Evolutionary conservation across 1,139 yeast genomes (phyloP).

Genomic region (Magnusiomyces fungicola): DNA sequence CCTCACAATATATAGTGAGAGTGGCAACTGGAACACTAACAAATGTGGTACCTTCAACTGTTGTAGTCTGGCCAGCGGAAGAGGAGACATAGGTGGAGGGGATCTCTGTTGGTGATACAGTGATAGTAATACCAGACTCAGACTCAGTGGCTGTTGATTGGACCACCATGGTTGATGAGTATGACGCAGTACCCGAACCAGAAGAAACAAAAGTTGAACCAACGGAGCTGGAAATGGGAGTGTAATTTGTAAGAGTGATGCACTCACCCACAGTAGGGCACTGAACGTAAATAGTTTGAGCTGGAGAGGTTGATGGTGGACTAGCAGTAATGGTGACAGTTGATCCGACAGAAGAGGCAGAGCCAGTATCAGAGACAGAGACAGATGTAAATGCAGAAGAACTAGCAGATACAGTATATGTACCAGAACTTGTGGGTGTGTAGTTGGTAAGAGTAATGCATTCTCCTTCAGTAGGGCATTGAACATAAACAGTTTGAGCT

Average conservation of each 20-base stretch:
- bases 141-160: too few relatives aligned
- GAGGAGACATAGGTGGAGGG: too few relatives aligned
- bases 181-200: background rate
- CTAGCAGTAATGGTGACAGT: too few relatives aligned
- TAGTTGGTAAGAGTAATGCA: background rate
- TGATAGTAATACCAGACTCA: background rate
- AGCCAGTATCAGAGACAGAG: background rate
- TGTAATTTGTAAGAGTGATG: background rate
- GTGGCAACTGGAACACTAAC: too few relatives aligned
- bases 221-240: too few relatives aligned
- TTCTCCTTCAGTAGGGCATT: background rate
- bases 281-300: background rate
- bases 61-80: too few relatives aligned
- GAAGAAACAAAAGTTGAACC: too few relatives aligned
- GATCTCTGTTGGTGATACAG: background rate
- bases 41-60: too few relatives aligned
- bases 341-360: too few relatives aligned
- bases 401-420: constrained; percentile 3
- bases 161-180: too few relatives aligned
- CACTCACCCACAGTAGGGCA: background rate
- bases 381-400: background rate
- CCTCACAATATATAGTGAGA: background rate
- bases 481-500: background rate
- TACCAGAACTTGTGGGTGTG: background rate
- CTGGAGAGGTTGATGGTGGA: background rate